phyloP scores from a whole-genome alignment of 768 basidiomycete species.

The Kwoniella europaea region DNA sequence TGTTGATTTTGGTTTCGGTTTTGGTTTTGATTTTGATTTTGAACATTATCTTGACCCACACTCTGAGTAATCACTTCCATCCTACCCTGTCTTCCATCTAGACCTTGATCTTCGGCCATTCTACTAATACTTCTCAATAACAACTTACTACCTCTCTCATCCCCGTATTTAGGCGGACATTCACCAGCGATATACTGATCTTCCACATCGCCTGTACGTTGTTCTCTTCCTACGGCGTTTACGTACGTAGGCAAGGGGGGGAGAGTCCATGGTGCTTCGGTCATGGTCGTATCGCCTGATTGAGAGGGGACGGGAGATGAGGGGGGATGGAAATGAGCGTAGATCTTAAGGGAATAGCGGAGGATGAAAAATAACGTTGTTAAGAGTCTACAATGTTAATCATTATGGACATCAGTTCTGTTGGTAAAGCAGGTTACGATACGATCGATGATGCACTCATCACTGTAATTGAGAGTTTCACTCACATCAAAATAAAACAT shows the following conservation, averaged over 20 bases:
- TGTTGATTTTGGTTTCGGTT: neutral
- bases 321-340: constrained; percentile 2
- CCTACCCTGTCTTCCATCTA: too few species aligned
- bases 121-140: constrained; percentile 19
- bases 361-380: neutral
- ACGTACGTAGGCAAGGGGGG: constrained; percentile 16
- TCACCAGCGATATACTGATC: constrained; percentile 13
- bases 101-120: neutral
- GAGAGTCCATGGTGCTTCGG: constrained; percentile 5
- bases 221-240: neutral
- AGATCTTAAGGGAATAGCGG: constrained; percentile 12
- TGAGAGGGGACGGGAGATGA: neutral
- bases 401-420: neutral
- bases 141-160: constrained; percentile 23
- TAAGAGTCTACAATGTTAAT: neutral
- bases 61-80: neutral
- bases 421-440: too few species aligned
- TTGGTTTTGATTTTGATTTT: neutral
- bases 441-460: too few species aligned
- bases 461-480: too few species aligned
- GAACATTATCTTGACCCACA: neutral
- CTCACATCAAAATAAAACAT: constrained; percentile 11
- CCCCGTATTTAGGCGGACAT: constrained; percentile 29
- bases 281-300: neutral
- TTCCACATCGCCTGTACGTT: constrained; percentile 28